phyloP scores from a whole-genome alignment of 2,329 filamentous ascomycete species.

The Volutella citrinella region DNA sequence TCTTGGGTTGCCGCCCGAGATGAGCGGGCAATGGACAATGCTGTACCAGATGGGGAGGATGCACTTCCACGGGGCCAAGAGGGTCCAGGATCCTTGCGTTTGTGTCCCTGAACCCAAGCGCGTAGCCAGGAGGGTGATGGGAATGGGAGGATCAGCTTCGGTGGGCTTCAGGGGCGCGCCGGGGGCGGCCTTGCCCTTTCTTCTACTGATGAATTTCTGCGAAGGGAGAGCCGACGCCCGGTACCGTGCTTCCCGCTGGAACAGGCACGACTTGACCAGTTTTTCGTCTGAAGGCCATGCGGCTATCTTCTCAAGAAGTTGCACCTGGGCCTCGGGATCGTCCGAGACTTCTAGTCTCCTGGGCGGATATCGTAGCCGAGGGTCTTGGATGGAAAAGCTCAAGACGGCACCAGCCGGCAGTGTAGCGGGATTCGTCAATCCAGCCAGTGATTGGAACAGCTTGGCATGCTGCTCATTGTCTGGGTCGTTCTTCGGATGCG shows the following conservation, averaged over 20 bases:
- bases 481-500: constrained; percentile 36
- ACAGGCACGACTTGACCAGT: constrained; percentile 53
- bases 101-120: constrained; percentile 45
- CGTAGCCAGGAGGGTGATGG: constrained; percentile 66
- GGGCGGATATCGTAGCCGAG: constrained; percentile 75
- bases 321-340: constrained; percentile 31
- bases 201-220: constrained; percentile 77
- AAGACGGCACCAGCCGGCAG: constrained; percentile 70
- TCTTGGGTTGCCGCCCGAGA: constrained; percentile 73
- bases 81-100: constrained; percentile 70
- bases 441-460: constrained; percentile 50
- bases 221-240: constrained; percentile 64
- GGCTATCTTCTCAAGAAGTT: constrained; percentile 59
- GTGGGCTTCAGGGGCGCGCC: constrained; percentile 59
- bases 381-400: constrained; percentile 72
- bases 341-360: constrained; percentile 46
- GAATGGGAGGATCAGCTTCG: constrained; percentile 70
- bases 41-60: constrained; percentile 83
- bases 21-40: constrained; percentile 77
- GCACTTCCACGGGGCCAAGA: constrained; percentile 88
- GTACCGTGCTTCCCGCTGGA: constrained; percentile 65
- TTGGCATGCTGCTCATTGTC: constrained; percentile 38
- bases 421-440: constrained; percentile 65
- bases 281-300: constrained; percentile 63
- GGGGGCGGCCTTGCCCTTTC: constrained; percentile 61